phyloP scores from a whole-genome alignment of 176 grass and related monocot species.

The Elaeis guineensis region DNA sequence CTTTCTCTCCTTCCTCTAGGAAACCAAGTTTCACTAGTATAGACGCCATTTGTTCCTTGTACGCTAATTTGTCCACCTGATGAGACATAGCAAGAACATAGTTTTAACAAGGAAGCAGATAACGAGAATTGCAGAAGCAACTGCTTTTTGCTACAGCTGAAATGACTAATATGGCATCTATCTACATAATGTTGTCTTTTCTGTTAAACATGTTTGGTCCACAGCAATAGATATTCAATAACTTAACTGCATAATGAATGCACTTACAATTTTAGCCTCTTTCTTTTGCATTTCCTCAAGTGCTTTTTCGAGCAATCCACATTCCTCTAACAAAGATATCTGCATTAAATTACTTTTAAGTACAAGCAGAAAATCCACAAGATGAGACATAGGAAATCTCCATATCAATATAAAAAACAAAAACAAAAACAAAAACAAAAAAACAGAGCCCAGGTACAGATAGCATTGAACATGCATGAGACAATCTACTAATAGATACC shows the following conservation, averaged over 20 bases:
- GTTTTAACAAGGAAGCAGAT: too few species aligned
- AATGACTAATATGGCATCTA: too few species aligned
- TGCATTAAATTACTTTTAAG: slow-evolving; percentile 8
- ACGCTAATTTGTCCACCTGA: slow-evolving; percentile 87
- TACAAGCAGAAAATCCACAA: not conserved
- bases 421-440: too few species aligned
- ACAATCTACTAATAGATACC: too few species aligned
- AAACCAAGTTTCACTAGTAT: slow-evolving; percentile 63
- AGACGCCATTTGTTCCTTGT: slow-evolving; percentile 91
- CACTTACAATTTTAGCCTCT: slow-evolving; percentile 80
- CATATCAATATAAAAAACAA: not conserved
- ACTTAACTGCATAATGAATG: not conserved
- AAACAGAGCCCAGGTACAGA: too few species aligned
- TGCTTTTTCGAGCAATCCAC: slow-evolving; percentile 67
- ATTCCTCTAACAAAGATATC: slow-evolving; percentile 93
- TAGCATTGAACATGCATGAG: too few species aligned
- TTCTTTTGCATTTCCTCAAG: slow-evolving; percentile 86
- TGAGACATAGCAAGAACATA: slow-evolving; percentile 12
- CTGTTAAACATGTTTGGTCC: too few species aligned
- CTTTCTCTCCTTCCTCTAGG: slow-evolving; percentile 72
- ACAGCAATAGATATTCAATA: too few species aligned
- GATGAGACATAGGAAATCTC: not conserved
- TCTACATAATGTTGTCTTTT: too few species aligned
- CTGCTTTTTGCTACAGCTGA: not conserved
- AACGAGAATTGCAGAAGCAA: slow-evolving; percentile 23